Percentiles rank a stretch among this genome's conserved stretches.
Conservation (phyloP, 306 rosid species). For the Amphicarpaea edgeworthii region DNA sequence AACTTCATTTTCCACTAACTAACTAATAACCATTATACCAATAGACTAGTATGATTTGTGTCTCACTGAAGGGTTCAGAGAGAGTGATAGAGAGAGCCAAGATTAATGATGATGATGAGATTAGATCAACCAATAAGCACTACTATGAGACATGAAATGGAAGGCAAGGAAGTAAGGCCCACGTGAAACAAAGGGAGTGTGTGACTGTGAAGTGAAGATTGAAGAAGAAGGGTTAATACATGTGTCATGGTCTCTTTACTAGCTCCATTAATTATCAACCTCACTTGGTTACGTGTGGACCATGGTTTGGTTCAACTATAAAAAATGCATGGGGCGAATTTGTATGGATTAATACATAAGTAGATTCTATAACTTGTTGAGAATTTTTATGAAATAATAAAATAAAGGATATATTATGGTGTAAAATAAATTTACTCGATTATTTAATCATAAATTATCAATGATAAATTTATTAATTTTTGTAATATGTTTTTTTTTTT, state of each 20-base stretch:
- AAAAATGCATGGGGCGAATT: background rate
- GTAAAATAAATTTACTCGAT: too few species aligned
- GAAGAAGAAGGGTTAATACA: background rate
- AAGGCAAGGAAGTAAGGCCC: slow-evolving; percentile 44
- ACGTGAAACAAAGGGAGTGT: slow-evolving; percentile 47
- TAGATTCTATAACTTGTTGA: too few species aligned
- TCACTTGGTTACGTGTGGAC: slow-evolving; percentile 49
- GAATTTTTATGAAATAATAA: too few species aligned
- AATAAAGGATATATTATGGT: too few species aligned
- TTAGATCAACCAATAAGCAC: slow-evolving; percentile 26
- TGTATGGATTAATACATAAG: background rate
- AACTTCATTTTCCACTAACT: background rate
- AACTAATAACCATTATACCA: slow-evolving; percentile 9
- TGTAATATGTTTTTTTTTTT: too few species aligned
- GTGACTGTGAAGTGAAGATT: too few species aligned
- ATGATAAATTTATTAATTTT: too few species aligned
- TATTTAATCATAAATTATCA: too few species aligned
- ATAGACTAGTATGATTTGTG: slow-evolving; percentile 6
- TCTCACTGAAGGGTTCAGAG: background rate
- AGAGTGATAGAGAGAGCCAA: slow-evolving; percentile 18
- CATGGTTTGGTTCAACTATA: slow-evolving; percentile 28
- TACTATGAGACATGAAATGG: slow-evolving; percentile 7
- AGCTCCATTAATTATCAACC: slow-evolving; percentile 44
- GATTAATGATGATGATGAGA: slow-evolving; percentile 25
- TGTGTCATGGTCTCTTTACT: slow-evolving; percentile 17